These are phyloP conservation scores for Pisolithus albus DNA, from an alignment of 768 basidiomycete species.

Conservation along the genomic window DNA sequence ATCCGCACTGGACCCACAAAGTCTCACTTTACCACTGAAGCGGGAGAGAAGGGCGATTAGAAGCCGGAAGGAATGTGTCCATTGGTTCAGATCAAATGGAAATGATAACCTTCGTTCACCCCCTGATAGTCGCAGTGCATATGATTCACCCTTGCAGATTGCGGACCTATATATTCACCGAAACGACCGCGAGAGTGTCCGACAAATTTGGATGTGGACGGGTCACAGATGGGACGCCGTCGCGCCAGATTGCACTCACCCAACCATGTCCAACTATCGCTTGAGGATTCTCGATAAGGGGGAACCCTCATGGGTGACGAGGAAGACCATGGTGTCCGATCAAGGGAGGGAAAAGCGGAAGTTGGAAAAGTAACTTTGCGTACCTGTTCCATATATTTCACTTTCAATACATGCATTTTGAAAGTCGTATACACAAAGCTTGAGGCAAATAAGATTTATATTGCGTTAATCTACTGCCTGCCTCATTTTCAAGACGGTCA, in stretches of 20 bases:
- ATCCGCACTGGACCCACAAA: not conserved
- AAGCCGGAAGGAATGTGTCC: not conserved
- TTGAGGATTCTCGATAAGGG: not conserved
- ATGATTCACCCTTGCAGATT: not conserved
- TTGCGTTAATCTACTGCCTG: too few relatives aligned
- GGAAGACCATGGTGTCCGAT: not conserved
- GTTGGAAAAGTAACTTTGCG: not conserved
- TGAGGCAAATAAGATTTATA: too few relatives aligned
- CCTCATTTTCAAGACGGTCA: too few relatives aligned
- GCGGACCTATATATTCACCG: not conserved
- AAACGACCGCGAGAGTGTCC: not conserved
- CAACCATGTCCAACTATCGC: not conserved
- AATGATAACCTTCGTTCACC: not conserved
- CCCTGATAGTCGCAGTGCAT: not conserved
- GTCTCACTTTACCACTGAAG: not conserved
- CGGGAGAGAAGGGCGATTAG: not conserved
- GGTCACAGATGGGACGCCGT: not conserved
- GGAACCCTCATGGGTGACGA: not conserved
- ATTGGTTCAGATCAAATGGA: not conserved
- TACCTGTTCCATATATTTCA: too few relatives aligned
- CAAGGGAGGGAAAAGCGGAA: not conserved
- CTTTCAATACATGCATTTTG: too few relatives aligned
- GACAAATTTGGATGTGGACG: not conserved
- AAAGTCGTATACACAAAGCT: too few relatives aligned
- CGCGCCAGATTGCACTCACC: not conserved